phyloP scores from a whole-genome alignment of 179 eudicot species.

The Sideroxylon spinosum region DNA sequence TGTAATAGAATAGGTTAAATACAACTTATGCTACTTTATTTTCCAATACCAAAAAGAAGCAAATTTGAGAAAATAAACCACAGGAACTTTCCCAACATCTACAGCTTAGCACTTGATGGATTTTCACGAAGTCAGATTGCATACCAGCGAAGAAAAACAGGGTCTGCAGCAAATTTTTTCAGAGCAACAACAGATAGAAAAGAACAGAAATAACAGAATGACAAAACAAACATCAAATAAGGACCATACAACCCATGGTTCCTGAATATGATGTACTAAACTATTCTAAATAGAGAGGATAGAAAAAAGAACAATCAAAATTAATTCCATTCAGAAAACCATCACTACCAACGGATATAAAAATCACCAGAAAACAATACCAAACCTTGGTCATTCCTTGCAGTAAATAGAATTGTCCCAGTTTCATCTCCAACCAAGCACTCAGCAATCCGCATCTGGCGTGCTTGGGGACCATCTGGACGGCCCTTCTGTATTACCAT shows the following conservation, averaged over 20 bases:
- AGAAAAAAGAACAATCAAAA: background rate
- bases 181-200: background rate
- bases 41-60: background rate
- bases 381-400: slow-evolving; percentile 50
- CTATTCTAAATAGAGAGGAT: background rate
- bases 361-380: background rate
- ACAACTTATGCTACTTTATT: too few species aligned
- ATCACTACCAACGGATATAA: too few species aligned
- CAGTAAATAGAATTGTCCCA: slow-evolving; percentile 45
- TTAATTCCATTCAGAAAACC: too few species aligned
- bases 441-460: slow-evolving; percentile 44
- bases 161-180: background rate
- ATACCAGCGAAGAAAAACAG: background rate
- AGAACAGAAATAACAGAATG: background rate
- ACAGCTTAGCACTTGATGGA: background rate
- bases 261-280: background rate
- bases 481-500: slow-evolving; percentile 41
- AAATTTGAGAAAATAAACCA: background rate
- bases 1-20: too few species aligned
- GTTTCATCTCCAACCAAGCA: slow-evolving; percentile 56
- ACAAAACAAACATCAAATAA: background rate
- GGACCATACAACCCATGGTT: background rate
- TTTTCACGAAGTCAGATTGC: background rate
- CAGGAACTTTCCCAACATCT: background rate
- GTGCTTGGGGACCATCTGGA: slow-evolving; percentile 33